Percentiles rank a stretch among this genome's conserved stretches.
These are phyloP conservation scores for Diaporthe helianthi DNA, from an alignment of 2,329 filamentous ascomycete species.

Conservation along the genomic window DNA sequence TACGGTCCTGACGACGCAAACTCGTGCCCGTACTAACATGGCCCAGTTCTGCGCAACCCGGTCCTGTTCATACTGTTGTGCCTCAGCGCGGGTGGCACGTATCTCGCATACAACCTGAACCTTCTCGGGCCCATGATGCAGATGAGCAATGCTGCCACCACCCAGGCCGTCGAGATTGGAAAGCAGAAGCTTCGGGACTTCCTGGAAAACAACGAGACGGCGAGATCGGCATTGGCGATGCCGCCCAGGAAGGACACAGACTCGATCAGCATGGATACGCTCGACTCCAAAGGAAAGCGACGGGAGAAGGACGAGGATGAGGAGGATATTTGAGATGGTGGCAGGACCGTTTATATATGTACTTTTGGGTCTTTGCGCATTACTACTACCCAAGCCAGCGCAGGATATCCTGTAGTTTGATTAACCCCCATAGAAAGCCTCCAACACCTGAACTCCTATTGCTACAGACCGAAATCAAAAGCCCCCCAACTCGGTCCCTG, in stretches of 20 bases:
- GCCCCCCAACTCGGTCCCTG: not conserved
- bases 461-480: not conserved
- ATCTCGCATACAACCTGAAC: slow-evolving; percentile 92
- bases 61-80: slow-evolving; percentile 90
- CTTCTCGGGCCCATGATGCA: slow-evolving; percentile 95
- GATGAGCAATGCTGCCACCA: slow-evolving; percentile 88
- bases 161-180: slow-evolving; percentile 87
- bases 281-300: slow-evolving; percentile 67
- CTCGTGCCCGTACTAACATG: slow-evolving; percentile 32
- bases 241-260: slow-evolving; percentile 56
- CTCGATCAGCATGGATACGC: slow-evolving; percentile 63
- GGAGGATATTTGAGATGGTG: slow-evolving; percentile 59
- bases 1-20: slow-evolving; percentile 21
- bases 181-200: slow-evolving; percentile 93
- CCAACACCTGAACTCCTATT: slow-evolving; percentile 30
- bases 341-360: slow-evolving; percentile 27
- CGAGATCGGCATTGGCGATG: slow-evolving; percentile 83
- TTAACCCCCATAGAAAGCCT: slow-evolving; percentile 23
- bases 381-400: slow-evolving; percentile 8
- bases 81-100: slow-evolving; percentile 76
- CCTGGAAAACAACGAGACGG: slow-evolving; percentile 84
- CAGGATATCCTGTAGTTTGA: slow-evolving; percentile 32
- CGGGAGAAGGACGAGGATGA: slow-evolving; percentile 60
- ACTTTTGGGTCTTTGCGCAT: slow-evolving; percentile 15
- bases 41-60: slow-evolving; percentile 86